Evolutionary conservation across 1,284 basidiomycete species (phyloP).

Genomic region (Rugosomyces carneus): DNA sequence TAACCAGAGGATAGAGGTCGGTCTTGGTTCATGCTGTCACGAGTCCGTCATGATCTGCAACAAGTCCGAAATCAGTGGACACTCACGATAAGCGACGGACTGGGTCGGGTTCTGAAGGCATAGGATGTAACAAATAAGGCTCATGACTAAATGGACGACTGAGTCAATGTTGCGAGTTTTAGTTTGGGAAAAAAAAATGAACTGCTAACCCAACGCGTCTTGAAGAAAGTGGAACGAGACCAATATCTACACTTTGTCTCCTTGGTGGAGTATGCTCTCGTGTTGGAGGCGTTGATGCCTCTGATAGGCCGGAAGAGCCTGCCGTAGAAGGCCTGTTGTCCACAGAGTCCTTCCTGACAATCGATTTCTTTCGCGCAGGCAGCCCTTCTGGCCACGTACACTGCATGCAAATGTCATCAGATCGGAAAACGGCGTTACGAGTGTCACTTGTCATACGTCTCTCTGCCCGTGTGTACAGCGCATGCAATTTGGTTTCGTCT

Average conservation of each 20-base stretch:
- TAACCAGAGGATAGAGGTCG: slow-evolving; percentile 26
- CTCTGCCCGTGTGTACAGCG: slow-evolving; percentile 74
- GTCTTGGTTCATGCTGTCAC: slow-evolving; percentile 21
- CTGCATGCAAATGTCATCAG: slow-evolving; percentile 31
- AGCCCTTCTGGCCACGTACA: slow-evolving; percentile 79
- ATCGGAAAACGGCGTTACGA: slow-evolving; percentile 4
- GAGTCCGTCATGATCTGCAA: slow-evolving; percentile 6
- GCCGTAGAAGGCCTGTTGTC: slow-evolving; percentile 22
- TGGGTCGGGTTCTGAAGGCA: slow-evolving; percentile 36
- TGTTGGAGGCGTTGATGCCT: slow-evolving; percentile 48
- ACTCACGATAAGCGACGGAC: slow-evolving; percentile 46
- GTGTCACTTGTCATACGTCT: slow-evolving; percentile 44
- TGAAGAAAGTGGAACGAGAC: slow-evolving; percentile 42
- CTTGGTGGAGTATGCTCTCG: slow-evolving; percentile 56
- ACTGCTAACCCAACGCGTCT: slow-evolving; percentile 47
- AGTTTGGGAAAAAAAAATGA: slow-evolving; percentile 4
- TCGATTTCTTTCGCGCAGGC: slow-evolving; percentile 29
- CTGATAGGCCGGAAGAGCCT: slow-evolving; percentile 30
- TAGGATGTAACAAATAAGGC: slow-evolving; percentile 33
- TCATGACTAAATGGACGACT: slow-evolving; percentile 24
- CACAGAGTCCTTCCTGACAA: slow-evolving; percentile 18
- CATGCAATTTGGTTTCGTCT: slow-evolving; percentile 73
- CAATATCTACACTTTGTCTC: slow-evolving; percentile 43
- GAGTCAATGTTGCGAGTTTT: slow-evolving; percentile 7
- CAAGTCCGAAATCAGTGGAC: slow-evolving; percentile 5